phyloP scores from a whole-genome alignment of 331 rosid genomes.

The Prunus yedoensis region DNA sequence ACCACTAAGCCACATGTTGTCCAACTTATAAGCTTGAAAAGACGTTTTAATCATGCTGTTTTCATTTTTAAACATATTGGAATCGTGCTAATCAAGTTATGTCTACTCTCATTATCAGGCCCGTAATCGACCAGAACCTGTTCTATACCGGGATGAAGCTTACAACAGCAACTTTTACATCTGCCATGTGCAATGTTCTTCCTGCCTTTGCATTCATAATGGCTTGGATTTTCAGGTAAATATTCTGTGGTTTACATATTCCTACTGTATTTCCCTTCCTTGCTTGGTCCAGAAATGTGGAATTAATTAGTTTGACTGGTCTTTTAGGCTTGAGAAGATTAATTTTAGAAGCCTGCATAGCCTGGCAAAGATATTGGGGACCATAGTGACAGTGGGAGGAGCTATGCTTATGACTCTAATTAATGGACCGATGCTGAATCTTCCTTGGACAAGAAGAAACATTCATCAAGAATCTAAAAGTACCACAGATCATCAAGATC shows the following conservation, averaged over 20 bases:
- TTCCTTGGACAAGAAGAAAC: constrained; percentile 42
- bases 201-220: constrained; percentile 53
- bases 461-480: constrained; percentile 23
- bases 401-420: constrained; percentile 55
- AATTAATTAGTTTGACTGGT: background rate
- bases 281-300: background rate
- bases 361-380: constrained; percentile 48
- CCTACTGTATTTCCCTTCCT: background rate
- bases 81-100: background rate
- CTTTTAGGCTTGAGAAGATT: constrained; percentile 44
- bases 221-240: constrained; percentile 51
- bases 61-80: background rate
- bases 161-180: constrained; percentile 47
- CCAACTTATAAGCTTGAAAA: background rate
- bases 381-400: constrained; percentile 51
- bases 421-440: constrained; percentile 45
- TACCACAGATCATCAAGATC: constrained; percentile 30
- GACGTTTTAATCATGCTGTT: background rate
- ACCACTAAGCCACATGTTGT: background rate
- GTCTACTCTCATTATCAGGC: constrained; percentile 32
- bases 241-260: background rate
- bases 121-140: constrained; percentile 56
- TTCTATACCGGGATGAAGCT: constrained; percentile 53
- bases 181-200: constrained; percentile 48
- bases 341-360: constrained; percentile 29